These are phyloP conservation scores for Cordyceps cateniannulata DNA, from an alignment of 2,329 filamentous ascomycete genomes.

Conservation along the genomic window DNA sequence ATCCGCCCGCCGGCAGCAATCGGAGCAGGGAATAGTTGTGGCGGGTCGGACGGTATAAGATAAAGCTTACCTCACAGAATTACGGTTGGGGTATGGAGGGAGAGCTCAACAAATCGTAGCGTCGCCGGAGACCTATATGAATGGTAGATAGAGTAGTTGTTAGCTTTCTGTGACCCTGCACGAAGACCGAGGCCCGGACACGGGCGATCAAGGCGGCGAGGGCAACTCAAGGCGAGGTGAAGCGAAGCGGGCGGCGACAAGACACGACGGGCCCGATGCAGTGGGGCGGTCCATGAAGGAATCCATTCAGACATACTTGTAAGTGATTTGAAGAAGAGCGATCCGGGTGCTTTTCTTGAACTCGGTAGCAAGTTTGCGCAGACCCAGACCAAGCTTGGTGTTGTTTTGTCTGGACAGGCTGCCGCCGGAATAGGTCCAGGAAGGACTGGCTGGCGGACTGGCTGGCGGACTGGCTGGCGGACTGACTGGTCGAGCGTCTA, in stretches of 20 bases:
- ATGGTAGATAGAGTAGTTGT: background rate
- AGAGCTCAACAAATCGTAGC: background rate
- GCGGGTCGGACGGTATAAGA: conserved; percentile 1
- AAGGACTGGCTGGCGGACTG: no score
- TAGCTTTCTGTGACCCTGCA: background rate
- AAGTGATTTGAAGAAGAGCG: background rate
- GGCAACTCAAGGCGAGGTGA: background rate
- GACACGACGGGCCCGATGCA: background rate
- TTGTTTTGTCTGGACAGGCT: no score
- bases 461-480: no score
- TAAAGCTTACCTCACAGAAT: conserved; percentile 14
- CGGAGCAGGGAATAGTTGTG: background rate
- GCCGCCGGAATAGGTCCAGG: no score
- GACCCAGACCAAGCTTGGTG: background rate
- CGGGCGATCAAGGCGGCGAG: background rate
- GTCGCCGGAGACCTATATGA: background rate
- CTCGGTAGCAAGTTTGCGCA: background rate
- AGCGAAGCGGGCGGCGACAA: background rate
- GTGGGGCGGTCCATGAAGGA: background rate
- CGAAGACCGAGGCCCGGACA: background rate
- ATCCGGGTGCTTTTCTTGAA: background rate
- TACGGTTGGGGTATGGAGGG: background rate
- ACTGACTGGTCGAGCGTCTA: no score
- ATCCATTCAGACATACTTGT: background rate
- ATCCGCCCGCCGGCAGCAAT: conserved; percentile 4